phyloP scores from a whole-genome alignment of 257 asterid species.

The Fraxinus americana region DNA sequence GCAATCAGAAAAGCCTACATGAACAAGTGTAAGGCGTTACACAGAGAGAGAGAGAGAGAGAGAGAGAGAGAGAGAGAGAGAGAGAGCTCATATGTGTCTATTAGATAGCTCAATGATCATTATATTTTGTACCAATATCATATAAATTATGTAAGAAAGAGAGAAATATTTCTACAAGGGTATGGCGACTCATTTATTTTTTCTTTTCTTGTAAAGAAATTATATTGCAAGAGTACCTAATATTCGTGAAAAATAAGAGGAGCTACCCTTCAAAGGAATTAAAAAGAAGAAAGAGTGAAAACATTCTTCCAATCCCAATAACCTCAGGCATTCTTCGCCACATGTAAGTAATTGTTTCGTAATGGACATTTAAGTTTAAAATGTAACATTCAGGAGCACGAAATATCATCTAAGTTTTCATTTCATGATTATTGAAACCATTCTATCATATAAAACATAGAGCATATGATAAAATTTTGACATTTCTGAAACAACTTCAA shows the following conservation, averaged over 20 bases:
- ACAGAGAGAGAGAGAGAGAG: background rate
- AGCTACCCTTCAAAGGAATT: background rate
- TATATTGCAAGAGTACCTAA: too few relatives aligned
- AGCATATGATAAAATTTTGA: background rate
- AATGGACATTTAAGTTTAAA: background rate
- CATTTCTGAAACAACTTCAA: background rate
- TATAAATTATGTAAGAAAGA: too few relatives aligned
- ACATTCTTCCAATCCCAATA: background rate
- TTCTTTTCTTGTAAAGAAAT: too few relatives aligned
- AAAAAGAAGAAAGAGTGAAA: background rate
- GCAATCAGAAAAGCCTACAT: slow-evolving; percentile 70
- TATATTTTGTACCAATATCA: too few relatives aligned
- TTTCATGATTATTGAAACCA: background rate
- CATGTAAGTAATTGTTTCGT: background rate
- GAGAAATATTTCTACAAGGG: too few relatives aligned
- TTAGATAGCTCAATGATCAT: too few relatives aligned
- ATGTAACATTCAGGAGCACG: background rate
- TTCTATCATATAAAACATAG: background rate
- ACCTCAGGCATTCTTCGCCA: background rate
- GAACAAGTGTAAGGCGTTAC: background rate
- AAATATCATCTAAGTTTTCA: background rate
- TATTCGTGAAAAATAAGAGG: background rate
- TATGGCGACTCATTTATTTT: too few relatives aligned
- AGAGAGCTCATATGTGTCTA: too few relatives aligned
- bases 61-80: too few relatives aligned